Percentiles rank a stretch among this genome's conserved stretches.
Evolutionary conservation across 495 filamentous ascomycete species (phyloP).

Genomic region (Aspergillus baeticus): DNA sequence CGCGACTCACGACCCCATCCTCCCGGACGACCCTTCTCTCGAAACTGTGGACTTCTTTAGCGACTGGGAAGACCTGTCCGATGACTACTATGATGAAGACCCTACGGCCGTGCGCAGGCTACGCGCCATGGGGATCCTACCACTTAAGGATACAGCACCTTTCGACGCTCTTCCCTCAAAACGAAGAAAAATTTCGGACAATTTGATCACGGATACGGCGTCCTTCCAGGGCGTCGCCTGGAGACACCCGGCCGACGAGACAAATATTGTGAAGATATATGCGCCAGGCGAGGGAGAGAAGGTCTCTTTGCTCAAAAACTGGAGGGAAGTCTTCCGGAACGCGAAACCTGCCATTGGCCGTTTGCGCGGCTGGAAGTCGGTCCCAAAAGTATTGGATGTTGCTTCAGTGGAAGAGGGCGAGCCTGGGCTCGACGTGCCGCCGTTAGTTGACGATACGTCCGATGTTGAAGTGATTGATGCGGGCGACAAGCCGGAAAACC

Average conservation of each 20-base stretch:
- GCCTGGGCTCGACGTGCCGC: background rate
- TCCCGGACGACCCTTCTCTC: slow-evolving; percentile 40
- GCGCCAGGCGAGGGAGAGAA: slow-evolving; percentile 39
- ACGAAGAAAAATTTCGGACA: slow-evolving; percentile 6
- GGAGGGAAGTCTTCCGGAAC: slow-evolving; percentile 50
- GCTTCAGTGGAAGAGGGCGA: background rate
- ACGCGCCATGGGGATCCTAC: slow-evolving; percentile 15
- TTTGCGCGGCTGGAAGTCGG: slow-evolving; percentile 21
- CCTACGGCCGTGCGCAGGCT: slow-evolving; percentile 28
- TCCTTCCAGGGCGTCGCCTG: slow-evolving; percentile 44
- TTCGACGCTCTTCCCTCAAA: slow-evolving; percentile 1
- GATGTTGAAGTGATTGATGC: slow-evolving; percentile 3
- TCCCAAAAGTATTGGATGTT: background rate
- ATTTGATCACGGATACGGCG: slow-evolving; percentile 16
- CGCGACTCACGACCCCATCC: slow-evolving; percentile 41
- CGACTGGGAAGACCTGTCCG: slow-evolving; percentile 51
- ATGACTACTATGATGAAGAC: slow-evolving; percentile 52
- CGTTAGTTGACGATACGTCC: background rate
- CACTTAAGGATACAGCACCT: background rate
- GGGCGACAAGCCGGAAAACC: background rate
- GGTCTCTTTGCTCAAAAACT: slow-evolving; percentile 49
- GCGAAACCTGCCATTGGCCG: slow-evolving; percentile 34
- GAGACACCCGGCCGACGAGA: slow-evolving; percentile 30
- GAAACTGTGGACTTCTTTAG: slow-evolving; percentile 45
- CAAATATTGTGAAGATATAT: slow-evolving; percentile 32